Conservation (phyloP, 306 rosid species). For the Rosa lucieae region DNA sequence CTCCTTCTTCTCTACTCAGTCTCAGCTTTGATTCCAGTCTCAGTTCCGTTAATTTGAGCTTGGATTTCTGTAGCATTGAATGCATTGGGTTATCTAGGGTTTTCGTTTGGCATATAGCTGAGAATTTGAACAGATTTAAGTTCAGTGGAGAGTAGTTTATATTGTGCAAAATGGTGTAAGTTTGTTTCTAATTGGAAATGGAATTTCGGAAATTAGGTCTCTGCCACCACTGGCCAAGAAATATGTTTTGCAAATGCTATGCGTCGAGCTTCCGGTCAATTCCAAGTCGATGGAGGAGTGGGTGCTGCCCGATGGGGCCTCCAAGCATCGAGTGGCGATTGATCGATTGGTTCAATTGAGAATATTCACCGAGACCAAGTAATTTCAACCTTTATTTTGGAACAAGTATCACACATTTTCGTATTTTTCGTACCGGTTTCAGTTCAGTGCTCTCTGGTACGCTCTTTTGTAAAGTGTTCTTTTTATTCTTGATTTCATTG, state of each 20-base stretch:
- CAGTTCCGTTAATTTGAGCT: not conserved
- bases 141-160: not conserved
- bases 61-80: not conserved
- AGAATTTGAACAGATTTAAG: too few species aligned
- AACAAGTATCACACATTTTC: too few species aligned
- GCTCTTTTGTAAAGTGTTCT: not conserved
- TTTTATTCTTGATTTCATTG: constrained; percentile 15
- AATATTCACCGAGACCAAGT: constrained; percentile 77
- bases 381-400: constrained; percentile 8
- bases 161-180: not conserved
- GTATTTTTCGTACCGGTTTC: not conserved
- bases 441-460: not conserved
- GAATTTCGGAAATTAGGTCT: constrained; percentile 50
- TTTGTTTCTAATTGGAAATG: not conserved
- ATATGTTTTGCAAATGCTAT: constrained; percentile 74
- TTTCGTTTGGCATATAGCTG: not conserved
- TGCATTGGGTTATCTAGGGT: not conserved
- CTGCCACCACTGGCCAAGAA: constrained; percentile 89
- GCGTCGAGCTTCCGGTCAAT: constrained; percentile 55
- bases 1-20: not conserved
- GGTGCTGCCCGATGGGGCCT: constrained; percentile 84
- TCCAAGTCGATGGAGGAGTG: constrained; percentile 85
- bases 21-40: not conserved
- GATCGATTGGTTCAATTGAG: constrained; percentile 89
- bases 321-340: constrained; percentile 81